Evolutionary conservation across 805 yeast genomes (phyloP), one percentile per base, ranked within the genome.

Genomic region (Millerago galiae): DNA sequence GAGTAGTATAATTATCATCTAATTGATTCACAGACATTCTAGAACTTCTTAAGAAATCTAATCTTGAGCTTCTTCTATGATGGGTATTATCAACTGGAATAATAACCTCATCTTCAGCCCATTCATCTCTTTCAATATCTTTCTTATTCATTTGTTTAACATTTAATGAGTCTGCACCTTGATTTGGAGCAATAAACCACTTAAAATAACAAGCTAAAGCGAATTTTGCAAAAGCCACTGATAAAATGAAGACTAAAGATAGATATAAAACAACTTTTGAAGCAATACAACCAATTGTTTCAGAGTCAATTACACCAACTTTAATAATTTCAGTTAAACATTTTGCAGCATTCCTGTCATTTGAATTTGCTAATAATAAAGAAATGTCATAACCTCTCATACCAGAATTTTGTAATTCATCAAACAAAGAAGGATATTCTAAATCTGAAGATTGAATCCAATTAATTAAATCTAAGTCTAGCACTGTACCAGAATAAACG

Each of bases 271-370:
- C 96, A 32, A 90, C 79, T 42, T 79, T 68, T 0, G 97, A 88
- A 0, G 96, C 95, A 56, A 93, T 80, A 66, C 99, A 93, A 6
- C 99, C 99, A 55, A 93, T 79, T 7, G 95, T 80, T 31, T 85
- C 86, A 2, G 90, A 78, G 58, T 93, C 98, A 34, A 93, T 77
- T 38, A 78, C 80, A 17, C 99, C 99, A 13, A 91, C 95, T 62
- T 83, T 87, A 40, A 85, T 70, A 41, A 88, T 84, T 62, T 93
- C 98, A 10, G 82, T 68, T 42, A 93, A 67, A 62, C 99, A 93
- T 54, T 80, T 76, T 7, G 93, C 95, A 5, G 79, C 77, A 55
- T 75, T 72, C 44, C 90, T 75, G n/a, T 74, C 77, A 28, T 79
- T 70, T 27, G 79, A 75, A 30, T 85, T 75, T 42, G 81, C 68